These are phyloP conservation scores for Cicer bijugum DNA, from an alignment of 306 rosid species.

Conservation along the genomic window DNA sequence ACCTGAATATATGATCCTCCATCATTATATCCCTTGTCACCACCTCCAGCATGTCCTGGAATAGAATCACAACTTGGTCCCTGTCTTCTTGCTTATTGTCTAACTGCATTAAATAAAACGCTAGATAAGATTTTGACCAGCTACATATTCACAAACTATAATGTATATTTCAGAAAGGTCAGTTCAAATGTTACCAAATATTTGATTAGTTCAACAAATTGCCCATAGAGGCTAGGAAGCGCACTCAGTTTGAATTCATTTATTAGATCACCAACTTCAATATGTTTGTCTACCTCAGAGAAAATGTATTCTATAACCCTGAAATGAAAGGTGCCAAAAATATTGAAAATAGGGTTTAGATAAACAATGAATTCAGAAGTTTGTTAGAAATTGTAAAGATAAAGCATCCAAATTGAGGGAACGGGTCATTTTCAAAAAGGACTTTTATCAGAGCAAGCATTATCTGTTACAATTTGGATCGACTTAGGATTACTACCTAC, in stretches of 20 bases:
- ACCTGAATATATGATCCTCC: slow-evolving; percentile 88
- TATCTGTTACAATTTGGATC: slow-evolving; percentile 6
- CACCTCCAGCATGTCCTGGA: slow-evolving; percentile 98
- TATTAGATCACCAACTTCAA: slow-evolving; percentile 51
- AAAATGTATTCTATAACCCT: slow-evolving; percentile 79
- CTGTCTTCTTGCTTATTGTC: slow-evolving; percentile 73
- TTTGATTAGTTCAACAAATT: slow-evolving; percentile 69
- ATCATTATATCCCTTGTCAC: slow-evolving; percentile 90
- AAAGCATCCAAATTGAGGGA: slow-evolving; percentile 4
- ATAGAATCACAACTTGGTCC: slow-evolving; percentile 83
- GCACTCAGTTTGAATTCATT: slow-evolving; percentile 76
- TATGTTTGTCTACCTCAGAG: slow-evolving; percentile 66
- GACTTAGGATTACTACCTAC: not conserved
- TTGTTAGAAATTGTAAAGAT: slow-evolving; percentile 9
- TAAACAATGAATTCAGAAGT: slow-evolving; percentile 9
- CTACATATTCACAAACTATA: slow-evolving; percentile 22
- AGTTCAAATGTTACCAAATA: slow-evolving; percentile 64
- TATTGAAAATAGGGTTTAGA: slow-evolving; percentile 17
- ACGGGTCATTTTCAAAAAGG: not conserved
- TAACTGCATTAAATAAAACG: slow-evolving; percentile 56
- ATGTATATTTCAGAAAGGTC: not conserved
- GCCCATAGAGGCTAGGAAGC: slow-evolving; percentile 83
- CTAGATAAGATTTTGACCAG: slow-evolving; percentile 41
- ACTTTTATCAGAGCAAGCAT: not conserved
- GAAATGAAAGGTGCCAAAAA: slow-evolving; percentile 44